Evolutionary conservation across 2,329 filamentous ascomycete species (phyloP).

Genomic region (Calonectria fujianensis): DNA sequence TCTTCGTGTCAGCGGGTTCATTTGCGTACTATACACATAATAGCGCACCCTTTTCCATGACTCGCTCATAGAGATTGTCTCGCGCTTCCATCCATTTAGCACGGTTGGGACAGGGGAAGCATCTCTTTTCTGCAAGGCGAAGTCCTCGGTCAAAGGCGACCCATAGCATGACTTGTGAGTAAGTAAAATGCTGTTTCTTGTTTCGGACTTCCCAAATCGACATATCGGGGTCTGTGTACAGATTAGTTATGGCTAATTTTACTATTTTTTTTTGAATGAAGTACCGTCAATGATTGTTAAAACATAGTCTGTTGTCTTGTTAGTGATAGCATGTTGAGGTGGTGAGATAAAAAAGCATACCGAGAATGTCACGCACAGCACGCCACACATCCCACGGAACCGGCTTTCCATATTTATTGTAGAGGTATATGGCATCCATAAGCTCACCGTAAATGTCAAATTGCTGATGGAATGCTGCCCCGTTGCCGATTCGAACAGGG

Average conservation of each 20-base stretch:
- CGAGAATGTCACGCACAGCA: conserved; percentile 79
- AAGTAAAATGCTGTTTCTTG: conserved; percentile 84
- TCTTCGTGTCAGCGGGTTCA: conserved; percentile 38
- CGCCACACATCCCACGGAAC: conserved; percentile 86
- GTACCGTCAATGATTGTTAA: conserved; percentile 78
- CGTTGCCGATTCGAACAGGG: conserved; percentile 86
- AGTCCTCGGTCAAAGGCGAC: conserved; percentile 86
- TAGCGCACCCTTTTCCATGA: conserved; percentile 80
- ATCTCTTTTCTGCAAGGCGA: conserved; percentile 83
- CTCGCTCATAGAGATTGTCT: conserved; percentile 82
- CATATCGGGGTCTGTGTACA: conserved; percentile 78
- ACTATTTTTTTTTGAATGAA: not conserved
- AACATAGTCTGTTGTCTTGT: conserved; percentile 73
- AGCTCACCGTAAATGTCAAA: conserved; percentile 88
- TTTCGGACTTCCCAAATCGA: conserved; percentile 90
- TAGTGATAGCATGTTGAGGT: not conserved
- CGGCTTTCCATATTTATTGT: conserved; percentile 87
- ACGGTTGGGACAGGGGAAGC: conserved; percentile 83
- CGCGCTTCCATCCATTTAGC: conserved; percentile 79
- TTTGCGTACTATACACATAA: too few relatives aligned
- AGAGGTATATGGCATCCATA: conserved; percentile 85
- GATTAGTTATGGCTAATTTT: not conserved
- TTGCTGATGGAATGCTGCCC: conserved; percentile 84
- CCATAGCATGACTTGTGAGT: conserved; percentile 91
- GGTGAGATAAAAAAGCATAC: conserved; percentile 56